Conservation (phyloP, 2,329 filamentous ascomycete species). For the Xylariaceae sp. region DNA sequence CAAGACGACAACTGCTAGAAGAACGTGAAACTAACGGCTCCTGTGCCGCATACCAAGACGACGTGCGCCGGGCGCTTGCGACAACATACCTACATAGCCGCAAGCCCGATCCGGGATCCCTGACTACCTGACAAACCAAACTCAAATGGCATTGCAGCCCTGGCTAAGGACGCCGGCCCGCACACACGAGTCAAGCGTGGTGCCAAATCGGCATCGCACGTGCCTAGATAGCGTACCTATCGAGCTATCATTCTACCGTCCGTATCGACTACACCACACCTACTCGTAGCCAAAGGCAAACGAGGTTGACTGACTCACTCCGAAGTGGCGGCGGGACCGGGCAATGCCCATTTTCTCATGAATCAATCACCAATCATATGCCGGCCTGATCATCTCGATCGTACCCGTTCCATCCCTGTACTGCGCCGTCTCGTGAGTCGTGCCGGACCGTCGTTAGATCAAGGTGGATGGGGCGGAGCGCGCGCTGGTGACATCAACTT, state of each 20-base stretch:
- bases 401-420: not conserved
- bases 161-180: not conserved
- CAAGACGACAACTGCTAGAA: too few relatives aligned
- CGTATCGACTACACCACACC: not conserved
- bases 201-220: not conserved
- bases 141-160: not conserved
- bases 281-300: not conserved
- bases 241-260: not conserved
- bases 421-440: not conserved
- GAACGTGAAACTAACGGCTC: too few relatives aligned
- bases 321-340: not conserved
- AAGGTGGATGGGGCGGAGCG: not conserved
- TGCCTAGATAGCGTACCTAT: too few relatives aligned
- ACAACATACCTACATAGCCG: not conserved
- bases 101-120: not conserved
- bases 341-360: not conserved
- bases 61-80: not conserved
- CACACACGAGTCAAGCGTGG: not conserved
- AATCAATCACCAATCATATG: not conserved
- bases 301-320: not conserved
- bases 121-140: not conserved
- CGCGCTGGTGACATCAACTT: not conserved
- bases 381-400: not conserved
- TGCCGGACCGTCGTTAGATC: not conserved
- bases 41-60: not conserved